Conservation (phyloP, 108 stramenopile genomes). For the Epipyxis sp. region DNA sequence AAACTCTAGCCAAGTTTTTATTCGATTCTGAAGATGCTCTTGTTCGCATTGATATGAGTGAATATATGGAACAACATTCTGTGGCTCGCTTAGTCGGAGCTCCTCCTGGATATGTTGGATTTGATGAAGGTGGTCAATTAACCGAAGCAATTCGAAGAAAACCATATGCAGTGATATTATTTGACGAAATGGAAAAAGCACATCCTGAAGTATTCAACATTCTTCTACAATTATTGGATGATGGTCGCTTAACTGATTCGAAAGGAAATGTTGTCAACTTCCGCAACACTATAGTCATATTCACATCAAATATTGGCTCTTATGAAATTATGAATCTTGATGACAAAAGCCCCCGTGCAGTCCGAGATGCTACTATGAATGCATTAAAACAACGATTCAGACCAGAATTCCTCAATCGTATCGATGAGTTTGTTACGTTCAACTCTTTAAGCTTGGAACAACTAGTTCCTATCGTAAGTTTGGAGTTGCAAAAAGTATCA, state of each 20-base stretch:
- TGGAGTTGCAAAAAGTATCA: constrained; percentile 56
- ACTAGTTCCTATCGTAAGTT: constrained; percentile 66
- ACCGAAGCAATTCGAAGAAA: constrained; percentile 88
- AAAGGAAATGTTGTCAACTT: constrained; percentile 93
- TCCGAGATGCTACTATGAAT: constrained; percentile 66
- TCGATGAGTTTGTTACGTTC: constrained; percentile 96
- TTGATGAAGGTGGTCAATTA: constrained; percentile 84
- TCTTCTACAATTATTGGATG: constrained; percentile 85
- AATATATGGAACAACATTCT: constrained; percentile 77
- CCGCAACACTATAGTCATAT: constrained; percentile 85
- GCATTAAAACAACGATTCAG: constrained; percentile 74
- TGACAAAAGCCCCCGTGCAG: constrained; percentile 37
- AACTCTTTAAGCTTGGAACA: constrained; percentile 70
- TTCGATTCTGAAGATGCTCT: constrained; percentile 87
- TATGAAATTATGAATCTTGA: constrained; percentile 63
- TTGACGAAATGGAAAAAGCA: constrained; percentile 97
- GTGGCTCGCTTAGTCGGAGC: constrained; percentile 75
- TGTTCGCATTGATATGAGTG: constrained; percentile 83
- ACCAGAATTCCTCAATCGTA: constrained; percentile 96
- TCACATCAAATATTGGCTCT: constrained; percentile 89
- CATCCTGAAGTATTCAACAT: constrained; percentile 87
- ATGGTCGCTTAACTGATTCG: constrained; percentile 88
- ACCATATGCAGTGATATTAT: constrained; percentile 87
- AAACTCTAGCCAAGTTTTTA: constrained; percentile 75
- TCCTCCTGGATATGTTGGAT: constrained; percentile 64